Percentiles rank a stretch among this genome's conserved stretches.
phyloP scores from a whole-genome alignment of 371 early-diverging fungal species.

The Mucor sp. region DNA sequence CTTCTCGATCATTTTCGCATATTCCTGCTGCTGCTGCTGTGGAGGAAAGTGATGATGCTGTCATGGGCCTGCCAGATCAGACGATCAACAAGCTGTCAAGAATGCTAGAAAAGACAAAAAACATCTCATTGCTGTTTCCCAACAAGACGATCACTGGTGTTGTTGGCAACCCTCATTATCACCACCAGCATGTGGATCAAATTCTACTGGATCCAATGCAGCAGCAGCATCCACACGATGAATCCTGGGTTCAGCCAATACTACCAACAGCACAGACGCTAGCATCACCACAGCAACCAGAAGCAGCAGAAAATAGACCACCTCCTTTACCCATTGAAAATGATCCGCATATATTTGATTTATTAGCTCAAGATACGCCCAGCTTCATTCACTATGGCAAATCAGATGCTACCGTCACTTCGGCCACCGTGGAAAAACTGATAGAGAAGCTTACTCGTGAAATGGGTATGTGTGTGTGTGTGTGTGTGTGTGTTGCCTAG shows the following conservation, averaged over 20 bases:
- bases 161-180: background rate
- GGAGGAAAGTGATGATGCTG: background rate
- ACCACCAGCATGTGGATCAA: background rate
- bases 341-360: slow-evolving; percentile 48
- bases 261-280: background rate
- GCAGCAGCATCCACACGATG: background rate
- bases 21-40: slow-evolving; percentile 6
- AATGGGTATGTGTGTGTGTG: slow-evolving; percentile 53
- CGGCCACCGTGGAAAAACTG: slow-evolving; percentile 59
- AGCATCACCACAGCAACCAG: background rate
- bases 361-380: slow-evolving; percentile 24
- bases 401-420: slow-evolving; percentile 39
- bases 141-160: background rate
- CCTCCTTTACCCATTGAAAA: slow-evolving; percentile 46
- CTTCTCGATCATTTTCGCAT: slow-evolving; percentile 24
- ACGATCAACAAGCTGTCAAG: slow-evolving; percentile 25
- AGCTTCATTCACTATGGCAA: slow-evolving; percentile 44
- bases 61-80: background rate
- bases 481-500: slow-evolving; percentile 43
- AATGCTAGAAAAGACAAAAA: slow-evolving; percentile 24
- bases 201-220: slow-evolving; percentile 3
- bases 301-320: background rate
- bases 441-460: slow-evolving; percentile 63
- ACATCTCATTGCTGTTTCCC: slow-evolving; percentile 7
- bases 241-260: background rate